Percentiles rank a stretch among this genome's conserved stretches.
Conservation (phyloP, 441 rosid genomes). For the Kokia cookei region DNA sequence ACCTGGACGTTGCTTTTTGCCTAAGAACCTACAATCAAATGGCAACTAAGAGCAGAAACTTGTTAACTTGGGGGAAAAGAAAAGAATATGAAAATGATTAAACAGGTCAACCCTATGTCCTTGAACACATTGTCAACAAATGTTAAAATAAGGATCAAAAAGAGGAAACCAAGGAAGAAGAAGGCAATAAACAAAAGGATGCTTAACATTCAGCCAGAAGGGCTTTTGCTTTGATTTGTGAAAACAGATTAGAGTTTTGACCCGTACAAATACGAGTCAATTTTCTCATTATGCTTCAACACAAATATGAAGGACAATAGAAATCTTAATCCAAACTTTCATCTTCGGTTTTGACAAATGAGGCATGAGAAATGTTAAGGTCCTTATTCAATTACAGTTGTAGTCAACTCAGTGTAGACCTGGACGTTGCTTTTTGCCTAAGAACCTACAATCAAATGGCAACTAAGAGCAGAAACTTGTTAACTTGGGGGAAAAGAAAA, state of each 20-base stretch:
- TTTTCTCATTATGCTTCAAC: background rate
- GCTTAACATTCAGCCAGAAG: background rate
- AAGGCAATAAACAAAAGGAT: background rate
- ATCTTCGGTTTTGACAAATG: background rate
- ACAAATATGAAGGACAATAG: background rate
- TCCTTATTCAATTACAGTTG: constrained; percentile 51
- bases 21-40: constrained; percentile 83
- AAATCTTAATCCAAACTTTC: background rate
- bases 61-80: constrained; percentile 8
- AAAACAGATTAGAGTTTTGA: background rate
- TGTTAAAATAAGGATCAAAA: constrained; percentile 17
- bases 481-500: constrained; percentile 8
- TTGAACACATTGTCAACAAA: constrained; percentile 91
- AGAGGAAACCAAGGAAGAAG: background rate
- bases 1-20: constrained; percentile 91
- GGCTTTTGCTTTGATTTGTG: background rate
- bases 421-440: constrained; percentile 88
- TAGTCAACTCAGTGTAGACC: constrained; percentile 81
- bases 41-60: constrained; percentile 34
- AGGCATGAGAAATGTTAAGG: background rate
- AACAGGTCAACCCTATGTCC: constrained; percentile 79
- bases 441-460: constrained; percentile 76
- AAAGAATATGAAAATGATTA: constrained; percentile 3
- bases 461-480: constrained; percentile 32
- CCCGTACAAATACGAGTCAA: background rate